Conservation (phyloP, 106 monocot genomes). For the Narthecium ossifragum region DNA sequence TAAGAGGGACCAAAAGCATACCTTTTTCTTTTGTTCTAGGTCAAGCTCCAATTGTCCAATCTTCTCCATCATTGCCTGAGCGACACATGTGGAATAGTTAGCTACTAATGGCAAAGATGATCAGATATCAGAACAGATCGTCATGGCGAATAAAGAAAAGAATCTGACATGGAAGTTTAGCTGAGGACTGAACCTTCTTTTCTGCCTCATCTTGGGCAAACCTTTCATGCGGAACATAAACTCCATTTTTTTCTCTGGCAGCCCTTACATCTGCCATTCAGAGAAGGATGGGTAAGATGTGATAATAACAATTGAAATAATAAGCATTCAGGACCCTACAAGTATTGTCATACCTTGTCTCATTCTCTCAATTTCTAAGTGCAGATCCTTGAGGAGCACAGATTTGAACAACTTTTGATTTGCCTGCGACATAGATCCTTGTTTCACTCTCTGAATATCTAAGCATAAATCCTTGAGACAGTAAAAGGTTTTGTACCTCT, state of each 20-base stretch:
- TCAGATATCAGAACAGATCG: too few relatives aligned
- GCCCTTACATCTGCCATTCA: slow-evolving; percentile 56
- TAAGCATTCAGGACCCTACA: neutral
- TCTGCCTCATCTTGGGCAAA: slow-evolving; percentile 63
- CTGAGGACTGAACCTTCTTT: slow-evolving; percentile 42
- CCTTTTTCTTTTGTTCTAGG: slow-evolving; percentile 35
- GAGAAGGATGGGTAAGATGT: neutral
- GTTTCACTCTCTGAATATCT: too few relatives aligned
- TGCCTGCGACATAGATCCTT: too few relatives aligned
- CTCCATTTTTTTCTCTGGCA: slow-evolving; percentile 83
- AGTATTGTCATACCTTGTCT: slow-evolving; percentile 50
- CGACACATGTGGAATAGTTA: neutral
- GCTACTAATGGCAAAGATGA: too few relatives aligned
- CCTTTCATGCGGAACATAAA: slow-evolving; percentile 68
- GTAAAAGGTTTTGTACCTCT: too few relatives aligned
- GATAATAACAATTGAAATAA: neutral
- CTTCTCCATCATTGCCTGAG: slow-evolving; percentile 55
- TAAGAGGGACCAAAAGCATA: neutral
- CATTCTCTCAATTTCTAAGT: slow-evolving; percentile 60
- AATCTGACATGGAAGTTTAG: neutral
- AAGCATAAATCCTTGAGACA: too few relatives aligned
- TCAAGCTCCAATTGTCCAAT: slow-evolving; percentile 35
- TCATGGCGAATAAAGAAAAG: neutral
- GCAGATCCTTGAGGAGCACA: slow-evolving; percentile 64
- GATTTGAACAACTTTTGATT: slow-evolving; percentile 65